Conservation (phyloP, 2,329 filamentous ascomycete genomes). For the Pyrenophora teres region DNA sequence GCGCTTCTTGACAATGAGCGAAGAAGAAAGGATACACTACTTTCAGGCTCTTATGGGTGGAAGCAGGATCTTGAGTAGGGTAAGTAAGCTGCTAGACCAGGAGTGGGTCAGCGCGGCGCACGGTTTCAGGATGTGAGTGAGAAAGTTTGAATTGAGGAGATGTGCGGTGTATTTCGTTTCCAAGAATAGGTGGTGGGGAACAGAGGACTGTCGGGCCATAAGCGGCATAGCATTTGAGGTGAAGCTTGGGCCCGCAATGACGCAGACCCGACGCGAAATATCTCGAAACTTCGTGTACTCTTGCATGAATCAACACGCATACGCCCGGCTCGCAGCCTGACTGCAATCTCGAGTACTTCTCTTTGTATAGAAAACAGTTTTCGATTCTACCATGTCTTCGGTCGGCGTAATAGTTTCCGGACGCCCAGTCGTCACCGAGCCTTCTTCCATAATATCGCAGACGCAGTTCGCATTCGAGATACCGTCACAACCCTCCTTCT, state of each 20-base stretch:
- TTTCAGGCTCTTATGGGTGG: slow-evolving; percentile 63
- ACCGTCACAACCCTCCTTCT: slow-evolving; percentile 62
- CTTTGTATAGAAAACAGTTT: neutral
- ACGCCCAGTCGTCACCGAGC: slow-evolving; percentile 62
- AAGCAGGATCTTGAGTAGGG: slow-evolving; percentile 56
- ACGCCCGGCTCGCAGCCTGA: slow-evolving; percentile 5
- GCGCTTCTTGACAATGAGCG: slow-evolving; percentile 62
- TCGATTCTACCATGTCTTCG: slow-evolving; percentile 49
- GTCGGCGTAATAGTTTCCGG: slow-evolving; percentile 67
- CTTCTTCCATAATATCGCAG: slow-evolving; percentile 57
- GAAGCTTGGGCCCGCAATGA: slow-evolving; percentile 24
- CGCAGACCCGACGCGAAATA: slow-evolving; percentile 27
- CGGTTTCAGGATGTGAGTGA: slow-evolving; percentile 33
- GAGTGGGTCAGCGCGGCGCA: slow-evolving; percentile 52
- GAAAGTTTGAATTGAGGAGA: neutral
- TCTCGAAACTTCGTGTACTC: slow-evolving; percentile 18
- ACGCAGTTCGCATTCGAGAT: slow-evolving; percentile 72
- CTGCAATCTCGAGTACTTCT: neutral
- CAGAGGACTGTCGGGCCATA: neutral
- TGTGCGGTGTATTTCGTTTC: too few relatives aligned
- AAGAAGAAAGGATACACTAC: slow-evolving; percentile 52
- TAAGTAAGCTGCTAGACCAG: slow-evolving; percentile 58
- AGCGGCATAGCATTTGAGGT: neutral
- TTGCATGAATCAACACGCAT: slow-evolving; percentile 1
- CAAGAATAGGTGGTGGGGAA: neutral